Evolutionary conservation across 2,329 filamentous ascomycete genomes (phyloP), one percentile per base, ranked within the genome.

Genomic region (Pseudogymnoascus sp.): DNA sequence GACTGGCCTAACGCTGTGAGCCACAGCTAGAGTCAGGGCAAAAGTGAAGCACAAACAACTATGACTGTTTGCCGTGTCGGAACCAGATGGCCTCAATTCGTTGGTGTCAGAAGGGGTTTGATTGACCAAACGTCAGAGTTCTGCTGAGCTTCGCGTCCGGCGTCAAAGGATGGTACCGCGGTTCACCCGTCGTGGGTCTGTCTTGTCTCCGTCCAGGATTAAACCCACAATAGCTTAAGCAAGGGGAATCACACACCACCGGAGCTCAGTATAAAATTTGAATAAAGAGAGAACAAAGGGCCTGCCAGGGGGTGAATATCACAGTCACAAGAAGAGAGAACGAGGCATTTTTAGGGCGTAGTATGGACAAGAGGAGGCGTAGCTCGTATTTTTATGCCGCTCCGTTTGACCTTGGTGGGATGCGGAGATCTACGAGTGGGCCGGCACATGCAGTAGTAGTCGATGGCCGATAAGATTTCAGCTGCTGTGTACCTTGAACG

Each of bases 381-480:
- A 54, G 47, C 47, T 54, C 47, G 47, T 54, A 54, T 54, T 54
- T 54, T 54, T 33, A 54, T 54, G 47, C 11, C n/a, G 28, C 18
- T 54, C 16, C 47, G 47, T 54, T 54, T 54, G 47, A 14, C 47
- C 47, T 54, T 54, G 47, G 28, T 54, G 47, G 28, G 47, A 54
- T 54, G 47, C 47, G 47, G 28, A 54, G 47, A 54, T 54, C 47
- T 54, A 47, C 47, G 16, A 54, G 47, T 54, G 47, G 47, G 28
- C 16, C 28, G 28, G 47, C 28, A 54, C 47, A 54, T 54, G 47
- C 47, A 54, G 47, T 54, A 33, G 28, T 25, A 25, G 47, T 35
- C 16, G 47, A 54, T 54, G 47, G n/a, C 3, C 47, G 47, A 54
- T 54, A 54, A 54, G 47, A 54, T 54, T 54, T 54, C 47, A 54